A percentile compares a stretch with the other conserved stretches of the same genome.
These are phyloP conservation scores for Wolfiporia cocos DNA, from an alignment of 1,284 basidiomycete species.

Conservation along the genomic window DNA sequence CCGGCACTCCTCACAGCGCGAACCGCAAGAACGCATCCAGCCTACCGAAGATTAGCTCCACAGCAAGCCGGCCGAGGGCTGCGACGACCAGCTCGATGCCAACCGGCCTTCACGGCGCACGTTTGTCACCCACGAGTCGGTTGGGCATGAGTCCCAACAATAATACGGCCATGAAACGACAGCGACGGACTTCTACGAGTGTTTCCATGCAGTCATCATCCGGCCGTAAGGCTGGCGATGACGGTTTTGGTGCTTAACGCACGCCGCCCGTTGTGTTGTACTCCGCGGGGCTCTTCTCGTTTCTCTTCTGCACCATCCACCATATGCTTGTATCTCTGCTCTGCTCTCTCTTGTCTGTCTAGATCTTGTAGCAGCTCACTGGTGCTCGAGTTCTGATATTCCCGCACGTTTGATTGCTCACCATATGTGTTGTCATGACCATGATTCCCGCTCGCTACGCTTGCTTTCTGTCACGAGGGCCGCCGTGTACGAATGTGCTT, in stretches of 20 bases:
- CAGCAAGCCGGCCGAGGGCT: conserved; percentile 58
- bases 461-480: conserved; percentile 12
- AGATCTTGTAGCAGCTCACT: conserved; percentile 20
- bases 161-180: conserved; percentile 64
- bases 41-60: conserved; percentile 66
- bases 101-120: conserved; percentile 35
- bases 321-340: conserved; percentile 21
- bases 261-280: not conserved
- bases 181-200: conserved; percentile 67
- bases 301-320: conserved; percentile 12
- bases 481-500: conserved; percentile 21
- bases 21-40: conserved; percentile 54
- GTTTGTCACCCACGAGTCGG: conserved; percentile 31
- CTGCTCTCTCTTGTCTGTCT: conserved; percentile 16
- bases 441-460: too few species aligned
- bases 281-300: conserved; percentile 3
- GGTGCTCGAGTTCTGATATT: conserved; percentile 17
- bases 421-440: conserved; percentile 15
- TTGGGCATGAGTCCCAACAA: conserved; percentile 26
- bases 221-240: conserved; percentile 28
- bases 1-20: conserved; percentile 56
- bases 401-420: too few species aligned
- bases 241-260: conserved; percentile 24
- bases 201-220: conserved; percentile 29
- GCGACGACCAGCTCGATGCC: conserved; percentile 55